These are phyloP conservation scores for Pythium phragmiticola DNA, from an alignment of 352 stramenopile species.

Conservation along the genomic window DNA sequence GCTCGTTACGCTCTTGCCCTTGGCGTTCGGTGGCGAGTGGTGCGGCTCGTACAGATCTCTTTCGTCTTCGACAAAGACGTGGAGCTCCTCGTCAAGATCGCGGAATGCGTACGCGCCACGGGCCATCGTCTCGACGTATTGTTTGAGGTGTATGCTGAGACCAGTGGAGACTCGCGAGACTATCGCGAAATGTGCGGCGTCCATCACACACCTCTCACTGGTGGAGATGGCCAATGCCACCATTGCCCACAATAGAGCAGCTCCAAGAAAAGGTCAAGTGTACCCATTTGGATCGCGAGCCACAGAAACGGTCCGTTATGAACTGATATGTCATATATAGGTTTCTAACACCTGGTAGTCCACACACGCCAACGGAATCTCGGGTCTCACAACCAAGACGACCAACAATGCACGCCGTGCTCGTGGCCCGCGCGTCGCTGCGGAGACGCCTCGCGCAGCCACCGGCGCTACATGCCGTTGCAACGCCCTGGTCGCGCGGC, in stretches of 20 bases:
- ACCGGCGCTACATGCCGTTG: conserved; percentile 9
- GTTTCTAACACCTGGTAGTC: conserved; percentile 23
- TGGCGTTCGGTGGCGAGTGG: conserved; percentile 21
- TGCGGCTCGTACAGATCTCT: conserved; percentile 22
- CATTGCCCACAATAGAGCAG: conserved; percentile 3
- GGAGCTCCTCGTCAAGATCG: conserved; percentile 30
- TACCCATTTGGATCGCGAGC: conserved; percentile 7
- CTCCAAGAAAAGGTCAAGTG: conserved; percentile 2
- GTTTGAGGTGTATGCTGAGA: background rate
- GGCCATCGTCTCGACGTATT: conserved; percentile 6
- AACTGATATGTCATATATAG: background rate
- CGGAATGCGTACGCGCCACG: conserved; percentile 27
- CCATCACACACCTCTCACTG: background rate
- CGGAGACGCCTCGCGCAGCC: conserved; percentile 26
- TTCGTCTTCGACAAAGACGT: conserved; percentile 12
- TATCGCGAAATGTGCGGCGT: background rate
- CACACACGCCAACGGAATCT: conserved; percentile 13
- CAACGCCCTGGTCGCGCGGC: background rate
- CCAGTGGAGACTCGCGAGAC: background rate
- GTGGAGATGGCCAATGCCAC: background rate
- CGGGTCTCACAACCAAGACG: background rate
- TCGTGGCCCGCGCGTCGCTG: conserved; percentile 25
- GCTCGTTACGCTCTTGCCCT: conserved; percentile 5
- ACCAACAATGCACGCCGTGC: conserved; percentile 20
- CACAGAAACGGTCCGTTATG: conserved; percentile 20